phyloP scores from a whole-genome alignment of 2,329 filamentous ascomycete genomes.

The Hypoxylon rubiginosum region DNA sequence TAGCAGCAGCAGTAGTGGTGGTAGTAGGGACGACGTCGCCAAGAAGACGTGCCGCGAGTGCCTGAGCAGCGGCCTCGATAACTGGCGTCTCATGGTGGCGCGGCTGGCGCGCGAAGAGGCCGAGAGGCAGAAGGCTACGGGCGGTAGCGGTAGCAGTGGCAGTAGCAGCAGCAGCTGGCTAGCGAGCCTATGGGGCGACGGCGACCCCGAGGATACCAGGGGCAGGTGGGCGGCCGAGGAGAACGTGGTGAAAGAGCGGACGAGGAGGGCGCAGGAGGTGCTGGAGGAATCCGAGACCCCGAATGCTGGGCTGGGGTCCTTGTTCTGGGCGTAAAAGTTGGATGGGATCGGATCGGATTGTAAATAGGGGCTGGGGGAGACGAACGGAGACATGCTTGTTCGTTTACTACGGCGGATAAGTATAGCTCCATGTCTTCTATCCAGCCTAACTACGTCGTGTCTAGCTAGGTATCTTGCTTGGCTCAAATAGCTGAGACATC shows the following conservation, averaged over 20 bases:
- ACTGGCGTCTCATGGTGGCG: conserved; percentile 86
- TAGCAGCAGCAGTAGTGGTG: conserved; percentile 44
- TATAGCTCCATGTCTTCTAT: background rate
- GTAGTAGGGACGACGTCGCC: conserved; percentile 57
- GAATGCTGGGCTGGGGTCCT: conserved; percentile 50
- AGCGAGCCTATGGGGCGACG: conserved; percentile 58
- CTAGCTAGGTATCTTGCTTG: background rate
- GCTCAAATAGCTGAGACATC: background rate
- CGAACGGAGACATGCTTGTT: background rate
- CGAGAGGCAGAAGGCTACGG: conserved; percentile 54
- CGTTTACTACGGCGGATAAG: background rate
- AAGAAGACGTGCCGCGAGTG: conserved; percentile 80
- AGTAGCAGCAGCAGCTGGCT: conserved; percentile 47
- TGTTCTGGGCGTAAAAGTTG: conserved; percentile 57
- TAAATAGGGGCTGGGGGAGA: no score
- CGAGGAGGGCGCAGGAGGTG: conserved; percentile 64
- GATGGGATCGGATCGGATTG: background rate
- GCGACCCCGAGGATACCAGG: conserved; percentile 52
- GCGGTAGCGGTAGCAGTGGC: conserved; percentile 31
- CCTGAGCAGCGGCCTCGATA: conserved; percentile 79
- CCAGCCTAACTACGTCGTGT: background rate
- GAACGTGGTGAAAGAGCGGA: conserved; percentile 66
- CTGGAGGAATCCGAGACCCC: conserved; percentile 63
- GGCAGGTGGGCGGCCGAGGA: conserved; percentile 69
- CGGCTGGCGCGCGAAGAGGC: conserved; percentile 69